Base-by-base conservation (phyloP, 306 rosid species). In the Quercus engelmannii region DNA sequence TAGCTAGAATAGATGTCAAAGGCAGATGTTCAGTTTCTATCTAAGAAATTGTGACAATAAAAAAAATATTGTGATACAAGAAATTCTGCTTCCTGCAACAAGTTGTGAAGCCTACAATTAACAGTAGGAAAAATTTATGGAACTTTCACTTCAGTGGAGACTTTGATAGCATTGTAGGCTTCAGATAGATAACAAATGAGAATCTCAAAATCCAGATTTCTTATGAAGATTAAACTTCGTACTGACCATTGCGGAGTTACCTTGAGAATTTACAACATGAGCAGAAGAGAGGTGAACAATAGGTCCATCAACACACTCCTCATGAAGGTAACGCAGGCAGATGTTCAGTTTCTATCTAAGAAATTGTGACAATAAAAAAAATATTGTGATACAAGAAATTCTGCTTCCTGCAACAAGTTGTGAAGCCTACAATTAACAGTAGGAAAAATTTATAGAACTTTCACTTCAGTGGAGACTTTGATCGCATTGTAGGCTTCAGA, bases 261-360 rank as follows among this genome's bases (percentile, higher is more conserved):
- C 25, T 51, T 59, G 80, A 41, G 83, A 59, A 70, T 74, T 73
- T 15, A 52, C 4, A 69, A 70, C 33, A 33, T 38, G 26, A 63
- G 0, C 21, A 5, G 77, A 54, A 17, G 74, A 79, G 8, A 74
- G 76, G 74, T 79, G 80, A 70, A 61, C 46, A 43, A 83, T 83
- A 11, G 70, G 74, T 54, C 74, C 83, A 20, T 83, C 83, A 33
- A 56, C 70, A 61, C 83, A 83, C 59, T 83, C 86, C 56, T 83
- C 80, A 14, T 83, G 83, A 63, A 83, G 86, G 72, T 83, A 75
- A 18, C 80, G 83, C 74, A 83, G 72, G 83, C 78, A 21, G 23
- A 21, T 21, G 23, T 21, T 78, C 74, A 52, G 69, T 21, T 15
- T 68, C 20, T 43, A 20, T 5, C 4, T 55, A 69, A 43, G 55